These are phyloP conservation scores for Gynochthodes officinalis DNA, from an alignment of 257 asterid species.

Conservation along the genomic window DNA sequence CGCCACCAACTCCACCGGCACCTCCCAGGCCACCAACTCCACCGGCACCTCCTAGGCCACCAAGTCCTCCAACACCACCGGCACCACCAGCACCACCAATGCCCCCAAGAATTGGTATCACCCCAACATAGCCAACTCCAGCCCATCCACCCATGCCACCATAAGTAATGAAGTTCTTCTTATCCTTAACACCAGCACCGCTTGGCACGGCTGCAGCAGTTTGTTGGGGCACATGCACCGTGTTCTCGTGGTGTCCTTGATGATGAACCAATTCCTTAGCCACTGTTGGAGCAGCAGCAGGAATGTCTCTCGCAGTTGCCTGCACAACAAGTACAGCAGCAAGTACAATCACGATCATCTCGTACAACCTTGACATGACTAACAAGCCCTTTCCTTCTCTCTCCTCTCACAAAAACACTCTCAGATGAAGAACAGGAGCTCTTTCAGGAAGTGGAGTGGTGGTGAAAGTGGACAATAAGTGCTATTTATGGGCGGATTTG, in stretches of 20 bases:
- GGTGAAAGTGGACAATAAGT: constrained; percentile 13
- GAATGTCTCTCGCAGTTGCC: constrained; percentile 57
- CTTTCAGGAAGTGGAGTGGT: constrained; percentile 22
- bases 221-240: constrained; percentile 9
- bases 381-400: constrained; percentile 16
- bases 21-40: constrained; percentile 34
- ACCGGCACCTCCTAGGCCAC: constrained; percentile 38
- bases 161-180: constrained; percentile 56
- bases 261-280: constrained; percentile 13
- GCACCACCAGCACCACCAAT: constrained; percentile 35
- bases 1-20: constrained; percentile 37
- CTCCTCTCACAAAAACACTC: constrained; percentile 2
- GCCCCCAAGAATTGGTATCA: constrained; percentile 41
- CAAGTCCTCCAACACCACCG: too few species aligned
- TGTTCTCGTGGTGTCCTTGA: constrained; percentile 6
- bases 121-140: constrained; percentile 51
- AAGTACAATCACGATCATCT: constrained; percentile 30
- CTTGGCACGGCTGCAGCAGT: constrained; percentile 31
- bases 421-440: constrained; percentile 2
- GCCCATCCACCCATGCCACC: constrained; percentile 55
- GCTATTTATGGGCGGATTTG: constrained; percentile 37
- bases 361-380: constrained; percentile 39
- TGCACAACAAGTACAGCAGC: constrained; percentile 34
- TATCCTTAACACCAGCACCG: constrained; percentile 32
- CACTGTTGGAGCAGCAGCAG: constrained; percentile 14